phyloP scores from a whole-genome alignment of 164 flowering plant genomes.

The Magnolia officinalis region DNA sequence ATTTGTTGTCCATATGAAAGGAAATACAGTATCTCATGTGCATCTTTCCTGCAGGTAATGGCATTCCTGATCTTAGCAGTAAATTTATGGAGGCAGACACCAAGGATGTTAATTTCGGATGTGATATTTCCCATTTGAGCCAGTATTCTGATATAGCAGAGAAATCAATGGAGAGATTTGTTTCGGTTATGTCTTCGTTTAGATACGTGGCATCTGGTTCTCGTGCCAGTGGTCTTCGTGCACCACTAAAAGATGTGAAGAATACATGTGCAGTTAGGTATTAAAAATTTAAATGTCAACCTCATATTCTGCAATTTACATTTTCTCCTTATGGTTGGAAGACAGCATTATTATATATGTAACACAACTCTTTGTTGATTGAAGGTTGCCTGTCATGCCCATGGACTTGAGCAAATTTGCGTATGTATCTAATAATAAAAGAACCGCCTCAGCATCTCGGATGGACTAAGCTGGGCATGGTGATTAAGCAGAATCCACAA shows the following conservation, averaged over 20 bases:
- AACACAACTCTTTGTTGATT: constrained; percentile 3
- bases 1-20: not conserved
- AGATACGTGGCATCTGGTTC: constrained; percentile 65
- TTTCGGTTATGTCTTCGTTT: constrained; percentile 67
- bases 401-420: constrained; percentile 47
- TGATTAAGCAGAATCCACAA: not conserved
- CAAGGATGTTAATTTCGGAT: constrained; percentile 59
- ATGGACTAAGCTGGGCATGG: constrained; percentile 7
- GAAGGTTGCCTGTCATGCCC: constrained; percentile 28
- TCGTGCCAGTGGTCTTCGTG: constrained; percentile 97
- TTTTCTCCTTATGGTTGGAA: not conserved
- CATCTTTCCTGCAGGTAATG: constrained; percentile 28
- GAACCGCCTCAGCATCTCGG: constrained; percentile 18
- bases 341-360: not conserved
- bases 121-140: constrained; percentile 74
- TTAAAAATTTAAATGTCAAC: not conserved
- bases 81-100: constrained; percentile 17
- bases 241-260: constrained; percentile 76
- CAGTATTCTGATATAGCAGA: constrained; percentile 75
- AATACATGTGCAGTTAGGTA: constrained; percentile 53
- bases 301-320: not conserved
- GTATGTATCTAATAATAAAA: constrained; percentile 39
- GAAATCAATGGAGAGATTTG: constrained; percentile 81
- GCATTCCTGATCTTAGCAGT: constrained; percentile 18
- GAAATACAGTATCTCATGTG: not conserved